These are phyloP conservation scores for Bolboschoenoplectus hybrid DNA, from an alignment of 202 grass and related monocot genomes.

Conservation along the genomic window DNA sequence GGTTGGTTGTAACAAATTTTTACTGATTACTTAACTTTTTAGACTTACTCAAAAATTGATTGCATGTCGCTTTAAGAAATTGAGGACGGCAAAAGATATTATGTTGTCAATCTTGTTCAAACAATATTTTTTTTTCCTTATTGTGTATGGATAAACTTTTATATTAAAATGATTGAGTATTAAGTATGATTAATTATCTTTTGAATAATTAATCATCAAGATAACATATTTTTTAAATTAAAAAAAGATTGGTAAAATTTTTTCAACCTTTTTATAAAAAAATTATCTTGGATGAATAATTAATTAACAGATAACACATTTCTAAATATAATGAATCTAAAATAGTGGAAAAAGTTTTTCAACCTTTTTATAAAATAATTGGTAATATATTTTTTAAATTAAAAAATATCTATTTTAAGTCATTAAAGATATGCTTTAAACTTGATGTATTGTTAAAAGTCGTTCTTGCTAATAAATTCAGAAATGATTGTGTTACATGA, in stretches of 20 bases:
- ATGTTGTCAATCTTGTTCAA: neutral
- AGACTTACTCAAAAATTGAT: neutral
- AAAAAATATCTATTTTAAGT: neutral
- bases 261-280: neutral
- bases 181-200: no score
- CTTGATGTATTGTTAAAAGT: neutral
- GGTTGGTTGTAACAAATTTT: neutral
- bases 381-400: neutral
- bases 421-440: neutral
- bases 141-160: no score
- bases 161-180: neutral
- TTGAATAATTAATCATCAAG: no score
- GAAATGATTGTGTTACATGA: neutral
- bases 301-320: neutral
- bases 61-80: no score
- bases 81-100: neutral
- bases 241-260: neutral
- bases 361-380: neutral
- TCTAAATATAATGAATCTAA: conserved; percentile 6
- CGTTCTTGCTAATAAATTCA: neutral
- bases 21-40: neutral
- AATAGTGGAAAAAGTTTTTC: neutral
- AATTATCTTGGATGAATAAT: no score
- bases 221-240: neutral
- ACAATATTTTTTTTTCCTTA: no score